Evolutionary conservation across 768 basidiomycete species (phyloP).

Genomic region (Termitomyces sp.): DNA sequence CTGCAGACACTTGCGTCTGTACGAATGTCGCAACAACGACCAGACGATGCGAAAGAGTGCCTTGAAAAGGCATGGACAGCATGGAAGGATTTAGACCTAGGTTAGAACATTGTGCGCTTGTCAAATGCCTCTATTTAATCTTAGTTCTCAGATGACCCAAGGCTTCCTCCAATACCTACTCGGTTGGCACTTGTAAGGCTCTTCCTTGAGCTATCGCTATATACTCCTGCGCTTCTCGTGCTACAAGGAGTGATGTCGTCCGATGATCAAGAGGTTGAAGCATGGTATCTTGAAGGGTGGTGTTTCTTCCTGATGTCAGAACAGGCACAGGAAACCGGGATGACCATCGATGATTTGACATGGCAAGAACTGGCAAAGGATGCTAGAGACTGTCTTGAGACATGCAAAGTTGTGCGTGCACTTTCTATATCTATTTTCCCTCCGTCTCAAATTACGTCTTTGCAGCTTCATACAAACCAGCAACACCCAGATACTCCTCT

Average conservation of each 20-base stretch:
- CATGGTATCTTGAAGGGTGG: slow-evolving; percentile 95
- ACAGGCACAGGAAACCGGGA: slow-evolving; percentile 56
- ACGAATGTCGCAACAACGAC: slow-evolving; percentile 80
- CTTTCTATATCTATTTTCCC: slow-evolving; percentile 1
- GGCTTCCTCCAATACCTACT: slow-evolving; percentile 67
- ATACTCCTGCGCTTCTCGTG: slow-evolving; percentile 69
- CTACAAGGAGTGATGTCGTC: slow-evolving; percentile 75
- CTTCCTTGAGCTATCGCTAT: slow-evolving; percentile 73
- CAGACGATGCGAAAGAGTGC: slow-evolving; percentile 74
- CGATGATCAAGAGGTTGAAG: slow-evolving; percentile 86
- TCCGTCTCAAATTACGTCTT: slow-evolving; percentile 5
- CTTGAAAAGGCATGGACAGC: slow-evolving; percentile 64
- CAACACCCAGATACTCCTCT: slow-evolving; percentile 75
- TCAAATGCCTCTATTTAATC: background rate
- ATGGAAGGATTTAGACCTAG: slow-evolving; percentile 67
- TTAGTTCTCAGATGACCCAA: slow-evolving; percentile 51
- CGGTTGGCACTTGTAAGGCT: slow-evolving; percentile 76
- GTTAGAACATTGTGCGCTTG: slow-evolving; percentile 17
- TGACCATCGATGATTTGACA: slow-evolving; percentile 47
- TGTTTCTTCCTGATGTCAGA: slow-evolving; percentile 84
- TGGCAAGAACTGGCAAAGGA: slow-evolving; percentile 82
- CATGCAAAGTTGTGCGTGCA: slow-evolving; percentile 69
- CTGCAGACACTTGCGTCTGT: slow-evolving; percentile 81
- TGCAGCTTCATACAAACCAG: slow-evolving; percentile 66
- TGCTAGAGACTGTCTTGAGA: slow-evolving; percentile 77